Conservation (phyloP, 768 basidiomycete genomes). For the Cystobasidiopsis lactophilus region DNA sequence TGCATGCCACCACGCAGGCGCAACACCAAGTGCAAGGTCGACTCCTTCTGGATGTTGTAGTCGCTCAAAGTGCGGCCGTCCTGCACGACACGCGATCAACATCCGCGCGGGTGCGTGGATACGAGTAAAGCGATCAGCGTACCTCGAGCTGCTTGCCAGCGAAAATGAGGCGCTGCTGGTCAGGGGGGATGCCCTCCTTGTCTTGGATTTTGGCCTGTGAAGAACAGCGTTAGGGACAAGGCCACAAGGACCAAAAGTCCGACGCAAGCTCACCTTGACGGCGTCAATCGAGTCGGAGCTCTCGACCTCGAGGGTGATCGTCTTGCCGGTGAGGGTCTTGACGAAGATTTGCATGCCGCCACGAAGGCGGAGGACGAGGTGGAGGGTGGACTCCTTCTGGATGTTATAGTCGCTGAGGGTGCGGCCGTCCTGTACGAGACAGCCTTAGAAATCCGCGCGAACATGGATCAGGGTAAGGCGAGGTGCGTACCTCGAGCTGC, state of each 20-base stretch:
- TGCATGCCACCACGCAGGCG: slow-evolving; percentile 98
- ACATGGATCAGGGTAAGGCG: no score
- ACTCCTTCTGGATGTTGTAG: slow-evolving; percentile 63
- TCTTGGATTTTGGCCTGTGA: neutral
- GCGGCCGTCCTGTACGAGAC: neutral
- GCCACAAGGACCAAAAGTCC: no score
- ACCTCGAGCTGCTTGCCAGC: slow-evolving; percentile 40
- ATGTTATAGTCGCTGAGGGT: slow-evolving; percentile 5
- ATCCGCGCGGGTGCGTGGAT: slow-evolving; percentile 21
- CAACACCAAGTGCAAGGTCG: slow-evolving; percentile 81
- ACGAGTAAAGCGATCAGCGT: slow-evolving; percentile 22
- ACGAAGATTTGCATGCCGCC: slow-evolving; percentile 82
- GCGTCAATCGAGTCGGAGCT: slow-evolving; percentile 84
- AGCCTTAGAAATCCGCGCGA: no score
- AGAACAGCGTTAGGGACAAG: neutral
- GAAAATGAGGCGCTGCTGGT: slow-evolving; percentile 30
- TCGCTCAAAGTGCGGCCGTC: no score
- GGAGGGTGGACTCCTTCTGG: slow-evolving; percentile 38
- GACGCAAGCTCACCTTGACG: slow-evolving; percentile 85
- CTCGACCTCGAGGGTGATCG: slow-evolving; percentile 80
- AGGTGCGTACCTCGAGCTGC: slow-evolving; percentile 80
- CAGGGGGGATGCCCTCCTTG: neutral
- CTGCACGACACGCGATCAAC: slow-evolving; percentile 89
- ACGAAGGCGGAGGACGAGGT: slow-evolving; percentile 78
- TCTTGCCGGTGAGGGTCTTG: slow-evolving; percentile 34